Percentiles rank a stretch among this genome's conserved stretches.
These are phyloP conservation scores for Penicillium sclerotigenum DNA, from an alignment of 2,329 filamentous ascomycete species.

Conservation along the genomic window DNA sequence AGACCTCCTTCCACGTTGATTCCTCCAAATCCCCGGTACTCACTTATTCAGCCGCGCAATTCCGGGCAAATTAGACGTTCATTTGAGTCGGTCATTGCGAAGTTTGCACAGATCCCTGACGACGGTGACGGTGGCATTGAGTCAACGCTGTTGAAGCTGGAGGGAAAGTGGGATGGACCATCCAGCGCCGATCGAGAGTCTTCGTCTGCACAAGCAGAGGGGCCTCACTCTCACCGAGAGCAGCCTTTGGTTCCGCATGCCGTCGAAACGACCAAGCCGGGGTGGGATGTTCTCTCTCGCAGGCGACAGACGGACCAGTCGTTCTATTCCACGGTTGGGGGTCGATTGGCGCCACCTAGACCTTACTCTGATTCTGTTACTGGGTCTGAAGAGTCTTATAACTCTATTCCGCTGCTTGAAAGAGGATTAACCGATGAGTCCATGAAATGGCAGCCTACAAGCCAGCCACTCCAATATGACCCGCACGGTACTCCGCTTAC, in stretches of 20 bases:
- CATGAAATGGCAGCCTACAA: slow-evolving; percentile 46
- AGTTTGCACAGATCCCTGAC: slow-evolving; percentile 83
- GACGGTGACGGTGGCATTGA: slow-evolving; percentile 88
- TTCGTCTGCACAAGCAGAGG: slow-evolving; percentile 1
- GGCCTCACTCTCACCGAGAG: not conserved
- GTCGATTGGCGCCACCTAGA: slow-evolving; percentile 30
- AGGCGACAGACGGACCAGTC: slow-evolving; percentile 28
- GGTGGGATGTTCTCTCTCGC: slow-evolving; percentile 17
- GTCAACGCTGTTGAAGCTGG: slow-evolving; percentile 85
- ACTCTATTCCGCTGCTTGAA: slow-evolving; percentile 72
- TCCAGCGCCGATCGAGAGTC: slow-evolving; percentile 15
- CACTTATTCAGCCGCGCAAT: slow-evolving; percentile 51
- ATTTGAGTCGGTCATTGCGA: slow-evolving; percentile 84
- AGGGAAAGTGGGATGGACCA: slow-evolving; percentile 70
- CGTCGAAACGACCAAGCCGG: slow-evolving; percentile 8
- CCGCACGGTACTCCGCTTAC: slow-evolving; percentile 27
- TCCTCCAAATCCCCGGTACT: slow-evolving; percentile 38
- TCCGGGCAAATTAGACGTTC: slow-evolving; percentile 62
- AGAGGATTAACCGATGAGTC: slow-evolving; percentile 54
- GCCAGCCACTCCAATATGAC: slow-evolving; percentile 17
- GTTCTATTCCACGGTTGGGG: slow-evolving; percentile 27
- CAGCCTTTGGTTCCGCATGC: not conserved
- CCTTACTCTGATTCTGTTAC: slow-evolving; percentile 48
- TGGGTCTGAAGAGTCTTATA: slow-evolving; percentile 70
- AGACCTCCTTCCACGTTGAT: slow-evolving; percentile 29